These are phyloP conservation scores for Aspergillus brunneoviolaceus DNA, from an alignment of 2,329 filamentous ascomycete species.

Conservation along the genomic window DNA sequence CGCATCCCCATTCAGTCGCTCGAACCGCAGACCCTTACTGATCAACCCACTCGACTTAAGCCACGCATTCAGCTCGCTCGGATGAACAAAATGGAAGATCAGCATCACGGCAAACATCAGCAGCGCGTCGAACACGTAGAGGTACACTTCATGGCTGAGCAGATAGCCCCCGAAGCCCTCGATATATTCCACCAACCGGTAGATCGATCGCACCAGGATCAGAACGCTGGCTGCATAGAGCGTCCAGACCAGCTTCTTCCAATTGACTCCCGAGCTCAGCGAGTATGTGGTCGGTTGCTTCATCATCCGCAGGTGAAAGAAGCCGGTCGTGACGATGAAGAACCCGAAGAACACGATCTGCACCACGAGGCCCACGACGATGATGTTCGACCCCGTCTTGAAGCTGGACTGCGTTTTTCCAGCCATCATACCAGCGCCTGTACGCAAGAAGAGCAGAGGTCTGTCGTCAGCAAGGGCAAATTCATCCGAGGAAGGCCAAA, in stretches of 20 bases:
- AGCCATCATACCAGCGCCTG: conserved; percentile 1
- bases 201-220: conserved; percentile 3
- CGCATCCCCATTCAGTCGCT: not conserved
- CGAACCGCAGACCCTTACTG: not conserved
- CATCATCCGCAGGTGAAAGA: not conserved
- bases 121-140: not conserved
- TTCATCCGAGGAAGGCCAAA: no score
- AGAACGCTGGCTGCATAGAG: conserved; percentile 1
- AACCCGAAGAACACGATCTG: conserved; percentile 5
- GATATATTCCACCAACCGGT: conserved; percentile 4
- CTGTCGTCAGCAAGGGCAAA: not conserved
- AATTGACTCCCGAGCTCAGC: not conserved
- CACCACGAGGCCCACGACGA: not conserved
- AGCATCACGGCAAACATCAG: conserved; percentile 4
- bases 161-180: conserved; percentile 3
- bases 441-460: not conserved
- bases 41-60: not conserved
- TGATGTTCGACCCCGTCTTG: not conserved
- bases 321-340: conserved; percentile 2
- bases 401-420: not conserved
- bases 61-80: conserved; percentile 7
- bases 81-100: not conserved
- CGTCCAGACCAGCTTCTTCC: not conserved
- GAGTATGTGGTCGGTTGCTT: not conserved
- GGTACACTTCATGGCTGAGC: not conserved